A percentile compares a stretch with the other conserved stretches of the same genome.
Evolutionary conservation across 495 filamentous ascomycete genomes (phyloP).

Genomic region (Lineolata rhizophorae): DNA sequence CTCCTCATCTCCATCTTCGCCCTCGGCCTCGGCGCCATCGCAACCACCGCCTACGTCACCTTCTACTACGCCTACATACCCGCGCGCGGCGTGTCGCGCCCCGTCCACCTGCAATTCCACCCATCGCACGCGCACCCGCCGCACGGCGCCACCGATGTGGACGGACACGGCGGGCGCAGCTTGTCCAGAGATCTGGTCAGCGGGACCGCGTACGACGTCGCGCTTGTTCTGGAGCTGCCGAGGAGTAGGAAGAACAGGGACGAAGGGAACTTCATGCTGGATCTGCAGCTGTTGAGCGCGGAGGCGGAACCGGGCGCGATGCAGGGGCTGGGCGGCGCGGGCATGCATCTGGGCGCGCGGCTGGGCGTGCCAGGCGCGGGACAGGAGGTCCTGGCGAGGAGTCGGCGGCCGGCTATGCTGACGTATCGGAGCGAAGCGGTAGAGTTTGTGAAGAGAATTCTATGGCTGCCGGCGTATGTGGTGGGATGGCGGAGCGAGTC

Average conservation of each 20-base stretch:
- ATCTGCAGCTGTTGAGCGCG: constrained; percentile 36
- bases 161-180: constrained; percentile 1
- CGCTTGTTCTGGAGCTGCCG: constrained; percentile 34
- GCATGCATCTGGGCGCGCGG: too few species aligned
- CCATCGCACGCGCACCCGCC: constrained; percentile 23
- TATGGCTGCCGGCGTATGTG: constrained; percentile 35
- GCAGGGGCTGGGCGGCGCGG: background rate
- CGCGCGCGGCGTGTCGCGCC: constrained; percentile 35
- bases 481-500: constrained; percentile 30
- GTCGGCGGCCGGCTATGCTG: constrained; percentile 40
- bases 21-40: constrained; percentile 34
- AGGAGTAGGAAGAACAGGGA: constrained; percentile 34
- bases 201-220: constrained; percentile 40
- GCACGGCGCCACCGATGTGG: constrained; percentile 23
- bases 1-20: constrained; percentile 36
- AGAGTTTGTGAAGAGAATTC: constrained; percentile 25
- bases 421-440: constrained; percentile 42
- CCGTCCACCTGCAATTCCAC: constrained; percentile 68
- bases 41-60: constrained; percentile 42
- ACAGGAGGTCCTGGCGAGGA: constrained; percentile 16
- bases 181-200: constrained; percentile 24
- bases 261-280: constrained; percentile 83
- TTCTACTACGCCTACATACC: constrained; percentile 78
- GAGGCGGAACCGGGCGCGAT: background rate
- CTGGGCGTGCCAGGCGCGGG: constrained; percentile 3